These are phyloP conservation scores for Backusella psychrophila DNA, from an alignment of 192 early-diverging fungal genomes.

Conservation along the genomic window DNA sequence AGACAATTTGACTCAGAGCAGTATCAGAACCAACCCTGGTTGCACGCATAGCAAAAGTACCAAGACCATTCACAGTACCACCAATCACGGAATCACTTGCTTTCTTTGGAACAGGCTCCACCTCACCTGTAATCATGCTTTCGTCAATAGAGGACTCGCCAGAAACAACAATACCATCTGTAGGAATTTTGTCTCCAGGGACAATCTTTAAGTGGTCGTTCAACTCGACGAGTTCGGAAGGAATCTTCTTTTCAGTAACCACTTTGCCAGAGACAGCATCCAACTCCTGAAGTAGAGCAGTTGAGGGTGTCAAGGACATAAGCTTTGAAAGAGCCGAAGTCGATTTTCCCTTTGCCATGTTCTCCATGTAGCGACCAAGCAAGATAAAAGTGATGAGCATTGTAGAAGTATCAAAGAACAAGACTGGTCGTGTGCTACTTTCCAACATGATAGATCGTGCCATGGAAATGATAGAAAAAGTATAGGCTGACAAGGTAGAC, in stretches of 20 bases:
- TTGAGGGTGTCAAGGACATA: slow-evolving; percentile 84
- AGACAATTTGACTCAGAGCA: slow-evolving; percentile 87
- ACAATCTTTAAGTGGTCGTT: slow-evolving; percentile 85
- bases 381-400: slow-evolving; percentile 92
- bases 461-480: slow-evolving; percentile 79
- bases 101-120: slow-evolving; percentile 73
- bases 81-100: slow-evolving; percentile 71
- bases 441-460: slow-evolving; percentile 55
- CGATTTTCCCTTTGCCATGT: slow-evolving; percentile 93
- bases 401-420: slow-evolving; percentile 92
- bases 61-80: slow-evolving; percentile 90
- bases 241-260: slow-evolving; percentile 65
- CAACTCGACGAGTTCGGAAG: slow-evolving; percentile 81
- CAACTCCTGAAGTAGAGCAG: slow-evolving; percentile 54
- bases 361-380: slow-evolving; percentile 91
- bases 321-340: slow-evolving; percentile 85
- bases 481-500: slow-evolving; percentile 82
- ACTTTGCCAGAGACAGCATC: slow-evolving; percentile 49
- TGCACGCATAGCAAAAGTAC: slow-evolving; percentile 81
- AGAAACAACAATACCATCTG: slow-evolving; percentile 76
- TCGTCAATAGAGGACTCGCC: slow-evolving; percentile 87
- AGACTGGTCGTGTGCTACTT: slow-evolving; percentile 58
- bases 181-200: slow-evolving; percentile 91
- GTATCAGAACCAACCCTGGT: slow-evolving; percentile 87
- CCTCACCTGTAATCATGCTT: slow-evolving; percentile 93